Base-by-base conservation (phyloP, 2,329 filamentous ascomycete genomes). In the Fusarium denticulatum region DNA sequence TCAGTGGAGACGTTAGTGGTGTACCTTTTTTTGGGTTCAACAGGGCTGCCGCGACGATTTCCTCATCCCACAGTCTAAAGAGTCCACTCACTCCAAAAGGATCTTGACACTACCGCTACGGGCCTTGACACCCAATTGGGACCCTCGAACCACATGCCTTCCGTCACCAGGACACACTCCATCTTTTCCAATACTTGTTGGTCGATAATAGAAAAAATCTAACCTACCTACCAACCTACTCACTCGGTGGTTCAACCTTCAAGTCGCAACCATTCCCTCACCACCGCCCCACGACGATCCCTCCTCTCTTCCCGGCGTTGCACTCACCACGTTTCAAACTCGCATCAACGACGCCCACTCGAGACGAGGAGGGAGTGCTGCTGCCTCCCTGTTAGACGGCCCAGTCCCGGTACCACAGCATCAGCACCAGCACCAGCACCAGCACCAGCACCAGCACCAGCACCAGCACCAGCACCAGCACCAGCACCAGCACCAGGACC, bases 301-400 rank as follows among this genome's bases (percentile, higher is more conserved):
- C 83, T 84, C 83, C 82, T 84, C 82, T 75, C 78, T 77, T 79
- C 77, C 78, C 71, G 74, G 76, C 75, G 69, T 79, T 75, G 77
- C 75, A 68, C 69, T 63, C 67, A 74, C 75, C 56, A 63, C 68
- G 43, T 57, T 68, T 59, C 66, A 72, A 56, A 58, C 60, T 60
- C 65, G 58, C 57, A 60, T 66, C 64, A 53, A 76, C 70, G 68
- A 74, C 64, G 68, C 70, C 67, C 74, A 72, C 65, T 64, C 72
- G 69, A 79, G 67, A 72, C 69, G 82, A 81, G 82, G 82, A 83
- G 82, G 82, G 82, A 82, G 72, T 75, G 71, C 61, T 53, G 46
- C 55, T 63, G 65, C 65, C 40, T 64, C 67, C 50, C 53, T 66
- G 22, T 59, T 63, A 69, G 64, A 74, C 60, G 36, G 37, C 42